These are phyloP conservation scores for Chalciporus chontae DNA, from an alignment of 768 basidiomycete species.

Conservation along the genomic window DNA sequence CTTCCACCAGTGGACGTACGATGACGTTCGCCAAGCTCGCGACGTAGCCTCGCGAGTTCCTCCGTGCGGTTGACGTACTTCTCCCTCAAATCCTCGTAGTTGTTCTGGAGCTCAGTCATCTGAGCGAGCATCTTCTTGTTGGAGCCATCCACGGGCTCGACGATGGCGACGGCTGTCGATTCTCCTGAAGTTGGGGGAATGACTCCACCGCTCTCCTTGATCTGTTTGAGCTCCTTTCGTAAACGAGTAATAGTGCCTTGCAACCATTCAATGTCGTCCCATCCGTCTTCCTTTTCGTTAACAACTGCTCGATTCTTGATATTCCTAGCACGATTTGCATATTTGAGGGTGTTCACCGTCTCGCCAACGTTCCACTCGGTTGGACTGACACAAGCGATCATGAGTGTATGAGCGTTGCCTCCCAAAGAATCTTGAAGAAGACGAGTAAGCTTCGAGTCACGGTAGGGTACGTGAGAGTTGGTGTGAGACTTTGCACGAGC, in stretches of 20 bases:
- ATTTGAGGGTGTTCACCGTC: slow-evolving; percentile 93
- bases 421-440: slow-evolving; percentile 79
- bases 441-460: slow-evolving; percentile 96
- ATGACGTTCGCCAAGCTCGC: slow-evolving; percentile 75
- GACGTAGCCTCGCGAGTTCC: slow-evolving; percentile 75
- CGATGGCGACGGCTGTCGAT: slow-evolving; percentile 18
- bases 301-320: slow-evolving; percentile 94
- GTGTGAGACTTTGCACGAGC: slow-evolving; percentile 79
- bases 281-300: slow-evolving; percentile 94
- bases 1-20: slow-evolving; percentile 55
- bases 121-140: slow-evolving; percentile 76
- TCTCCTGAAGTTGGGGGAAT: slow-evolving; percentile 25
- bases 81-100: slow-evolving; percentile 78
- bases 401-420: slow-evolving; percentile 95
- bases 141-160: slow-evolving; percentile 52
- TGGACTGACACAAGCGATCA: slow-evolving; percentile 97
- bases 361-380: slow-evolving; percentile 95
- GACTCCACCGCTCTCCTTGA: slow-evolving; percentile 63
- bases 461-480: slow-evolving; percentile 90
- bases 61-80: slow-evolving; percentile 88
- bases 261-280: slow-evolving; percentile 98
- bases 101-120: slow-evolving; percentile 80
- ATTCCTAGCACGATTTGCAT: slow-evolving; percentile 94
- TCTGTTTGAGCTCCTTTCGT: slow-evolving; percentile 76
- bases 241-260: slow-evolving; percentile 83